A percentile compares a stretch with the other conserved stretches of the same genome.
Conservation (phyloP, 2,329 filamentous ascomycete genomes). For the Neodidymelliopsis sp. region DNA sequence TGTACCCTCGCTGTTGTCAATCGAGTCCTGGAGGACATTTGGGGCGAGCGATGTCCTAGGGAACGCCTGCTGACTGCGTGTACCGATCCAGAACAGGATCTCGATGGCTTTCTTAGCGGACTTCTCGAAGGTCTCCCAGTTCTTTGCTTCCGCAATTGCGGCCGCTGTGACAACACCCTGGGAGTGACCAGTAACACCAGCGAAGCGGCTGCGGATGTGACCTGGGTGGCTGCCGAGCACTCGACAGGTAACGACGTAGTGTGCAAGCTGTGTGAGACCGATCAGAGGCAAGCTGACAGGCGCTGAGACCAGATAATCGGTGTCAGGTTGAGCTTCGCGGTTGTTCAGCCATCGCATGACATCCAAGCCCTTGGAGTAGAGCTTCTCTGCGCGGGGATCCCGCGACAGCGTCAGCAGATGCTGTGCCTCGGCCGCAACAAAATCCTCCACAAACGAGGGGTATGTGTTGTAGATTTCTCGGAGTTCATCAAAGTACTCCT, state of each 20-base stretch:
- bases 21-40: constrained; percentile 87
- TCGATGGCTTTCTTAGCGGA: constrained; percentile 82
- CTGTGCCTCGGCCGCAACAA: constrained; percentile 81
- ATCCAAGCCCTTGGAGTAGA: constrained; percentile 96
- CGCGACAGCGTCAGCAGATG: constrained; percentile 85
- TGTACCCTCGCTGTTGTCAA: constrained; percentile 91
- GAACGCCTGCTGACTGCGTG: constrained; percentile 96
- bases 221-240: constrained; percentile 89
- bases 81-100: constrained; percentile 98
- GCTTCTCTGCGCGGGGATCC: constrained; percentile 87
- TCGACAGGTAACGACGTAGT: constrained; percentile 94
- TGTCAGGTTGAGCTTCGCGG: constrained; percentile 87
- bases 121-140: constrained; percentile 90
- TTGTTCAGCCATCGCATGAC: constrained; percentile 92
- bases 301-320: constrained; percentile 70
- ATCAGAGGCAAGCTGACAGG: constrained; percentile 89
- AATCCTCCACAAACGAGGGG: constrained; percentile 85
- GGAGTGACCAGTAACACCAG: constrained; percentile 92
- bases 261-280: constrained; percentile 91
- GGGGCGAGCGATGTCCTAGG: constrained; percentile 93
- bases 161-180: constrained; percentile 95
- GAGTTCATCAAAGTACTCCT: constrained; percentile 99
- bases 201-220: constrained; percentile 81
- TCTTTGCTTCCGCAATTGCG: constrained; percentile 86
- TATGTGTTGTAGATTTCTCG: constrained; percentile 92